These are phyloP conservation scores for Solanum tarijense DNA, from an alignment of 257 asterid genomes.

Conservation along the genomic window DNA sequence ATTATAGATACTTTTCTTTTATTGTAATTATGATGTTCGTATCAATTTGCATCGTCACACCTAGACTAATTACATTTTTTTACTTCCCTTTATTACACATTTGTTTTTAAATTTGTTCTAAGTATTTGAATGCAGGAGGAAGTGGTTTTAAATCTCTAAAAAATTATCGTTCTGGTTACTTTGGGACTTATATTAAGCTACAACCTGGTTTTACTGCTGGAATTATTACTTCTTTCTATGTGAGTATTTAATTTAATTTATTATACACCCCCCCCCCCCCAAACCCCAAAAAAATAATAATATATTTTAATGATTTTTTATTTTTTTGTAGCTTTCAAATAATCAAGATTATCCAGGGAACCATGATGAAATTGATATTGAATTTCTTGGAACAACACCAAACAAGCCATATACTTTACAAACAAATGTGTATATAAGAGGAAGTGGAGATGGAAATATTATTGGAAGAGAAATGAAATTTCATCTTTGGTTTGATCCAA, in stretches of 20 bases:
- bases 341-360: conserved; percentile 55
- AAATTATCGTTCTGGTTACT: conserved; percentile 60
- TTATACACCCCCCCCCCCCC: no score
- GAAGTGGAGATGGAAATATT: conserved; percentile 72
- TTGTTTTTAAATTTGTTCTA: not conserved
- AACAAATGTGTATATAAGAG: conserved; percentile 73
- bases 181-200: conserved; percentile 65
- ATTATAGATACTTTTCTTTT: not conserved
- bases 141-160: conserved; percentile 72
- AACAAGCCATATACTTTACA: conserved; percentile 69
- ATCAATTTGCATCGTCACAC: not conserved
- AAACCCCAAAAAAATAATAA: no score
- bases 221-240: conserved; percentile 73
- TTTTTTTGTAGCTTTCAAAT: conserved; percentile 54
- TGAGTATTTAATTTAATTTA: conserved; percentile 11
- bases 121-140: conserved; percentile 42
- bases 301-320: not conserved
- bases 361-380: conserved; percentile 82
- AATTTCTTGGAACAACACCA: conserved; percentile 71
- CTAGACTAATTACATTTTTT: not conserved
- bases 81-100: not conserved
- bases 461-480: conserved; percentile 73
- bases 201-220: conserved; percentile 94
- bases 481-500: conserved; percentile 91
- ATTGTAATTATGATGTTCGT: not conserved